A percentile compares a stretch with the other conserved stretches of the same genome.
Evolutionary conservation across 2,329 filamentous ascomycete genomes (phyloP).

Genomic region (Talaromyces albobiverticillius): DNA sequence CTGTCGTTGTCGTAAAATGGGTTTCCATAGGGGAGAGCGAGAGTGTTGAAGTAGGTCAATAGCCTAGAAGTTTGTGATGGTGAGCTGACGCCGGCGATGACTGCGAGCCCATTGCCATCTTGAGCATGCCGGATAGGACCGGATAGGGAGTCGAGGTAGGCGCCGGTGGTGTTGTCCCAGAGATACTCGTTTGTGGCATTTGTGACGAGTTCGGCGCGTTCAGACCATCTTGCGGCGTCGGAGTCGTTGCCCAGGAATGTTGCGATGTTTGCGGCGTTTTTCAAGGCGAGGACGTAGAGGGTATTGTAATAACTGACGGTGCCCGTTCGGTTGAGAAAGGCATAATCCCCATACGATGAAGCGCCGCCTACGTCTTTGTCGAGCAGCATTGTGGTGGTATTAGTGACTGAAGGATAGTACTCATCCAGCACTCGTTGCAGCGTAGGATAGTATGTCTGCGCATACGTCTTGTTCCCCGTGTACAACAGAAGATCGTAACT

Average conservation of each 20-base stretch:
- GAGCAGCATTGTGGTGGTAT: slow-evolving; percentile 39
- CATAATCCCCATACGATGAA: slow-evolving; percentile 50
- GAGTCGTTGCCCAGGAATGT: slow-evolving; percentile 10
- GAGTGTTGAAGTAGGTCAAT: slow-evolving; percentile 42
- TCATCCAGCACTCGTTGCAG: slow-evolving; percentile 44
- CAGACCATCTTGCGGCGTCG: slow-evolving; percentile 13
- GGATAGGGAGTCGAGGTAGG: slow-evolving; percentile 14
- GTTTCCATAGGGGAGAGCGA: slow-evolving; percentile 46
- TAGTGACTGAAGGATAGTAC: slow-evolving; percentile 47
- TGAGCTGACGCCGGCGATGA: slow-evolving; percentile 32
- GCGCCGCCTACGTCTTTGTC: slow-evolving; percentile 31
- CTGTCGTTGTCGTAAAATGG: slow-evolving; percentile 51
- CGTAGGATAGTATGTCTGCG: slow-evolving; percentile 41
- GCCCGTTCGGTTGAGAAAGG: slow-evolving; percentile 49
- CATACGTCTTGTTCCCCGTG: slow-evolving; percentile 45
- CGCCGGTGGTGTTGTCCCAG: slow-evolving; percentile 16
- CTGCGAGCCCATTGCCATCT: slow-evolving; percentile 19
- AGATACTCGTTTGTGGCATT: slow-evolving; percentile 12
- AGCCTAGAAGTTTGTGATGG: not conserved
- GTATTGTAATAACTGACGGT: slow-evolving; percentile 51
- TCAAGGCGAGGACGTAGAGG: slow-evolving; percentile 18
- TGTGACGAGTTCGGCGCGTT: slow-evolving; percentile 10
- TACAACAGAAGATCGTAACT: slow-evolving; percentile 51
- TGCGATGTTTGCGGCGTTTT: slow-evolving; percentile 16
- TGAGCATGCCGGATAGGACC: slow-evolving; percentile 17